A percentile compares a stretch with the other conserved stretches of the same genome.
phyloP scores from a whole-genome alignment of 305 asterid genomes.

The Coffea humblotiana region DNA sequence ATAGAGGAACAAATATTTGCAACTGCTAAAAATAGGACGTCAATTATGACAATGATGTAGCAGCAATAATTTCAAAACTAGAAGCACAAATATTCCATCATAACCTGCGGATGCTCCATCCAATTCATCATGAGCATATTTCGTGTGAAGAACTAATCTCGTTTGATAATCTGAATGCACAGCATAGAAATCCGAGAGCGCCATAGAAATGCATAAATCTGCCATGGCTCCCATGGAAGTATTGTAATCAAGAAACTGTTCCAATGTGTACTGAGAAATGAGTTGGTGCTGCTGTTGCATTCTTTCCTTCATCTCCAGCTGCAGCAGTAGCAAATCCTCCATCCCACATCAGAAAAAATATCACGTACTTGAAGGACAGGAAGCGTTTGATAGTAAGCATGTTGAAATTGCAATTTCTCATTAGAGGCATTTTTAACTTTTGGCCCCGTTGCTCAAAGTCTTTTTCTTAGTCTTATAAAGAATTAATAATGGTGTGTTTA shows the following conservation, averaged over 20 bases:
- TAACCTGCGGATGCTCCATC: constrained; percentile 59
- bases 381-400: constrained; percentile 11
- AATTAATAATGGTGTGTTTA: background rate
- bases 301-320: background rate
- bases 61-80: background rate
- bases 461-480: background rate
- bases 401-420: background rate
- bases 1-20: background rate
- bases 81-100: background rate
- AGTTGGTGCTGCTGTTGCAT: constrained; percentile 2
- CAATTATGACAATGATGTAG: no score
- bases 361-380: background rate
- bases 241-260: constrained; percentile 26
- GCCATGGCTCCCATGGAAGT: constrained; percentile 21
- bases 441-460: background rate
- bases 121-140: constrained; percentile 35
- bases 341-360: constrained; percentile 1
- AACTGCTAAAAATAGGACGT: no score
- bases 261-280: constrained; percentile 22
- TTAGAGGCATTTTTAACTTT: background rate
- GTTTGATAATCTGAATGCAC: constrained; percentile 40
- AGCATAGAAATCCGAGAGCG: constrained; percentile 21
- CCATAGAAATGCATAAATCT: constrained; percentile 27
- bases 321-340: background rate
- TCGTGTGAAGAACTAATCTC: constrained; percentile 41